Evolutionary conservation across 2,329 filamentous ascomycete genomes (phyloP), one percentile per base, ranked within the genome.

Genomic region (Clonostachys solani): DNA sequence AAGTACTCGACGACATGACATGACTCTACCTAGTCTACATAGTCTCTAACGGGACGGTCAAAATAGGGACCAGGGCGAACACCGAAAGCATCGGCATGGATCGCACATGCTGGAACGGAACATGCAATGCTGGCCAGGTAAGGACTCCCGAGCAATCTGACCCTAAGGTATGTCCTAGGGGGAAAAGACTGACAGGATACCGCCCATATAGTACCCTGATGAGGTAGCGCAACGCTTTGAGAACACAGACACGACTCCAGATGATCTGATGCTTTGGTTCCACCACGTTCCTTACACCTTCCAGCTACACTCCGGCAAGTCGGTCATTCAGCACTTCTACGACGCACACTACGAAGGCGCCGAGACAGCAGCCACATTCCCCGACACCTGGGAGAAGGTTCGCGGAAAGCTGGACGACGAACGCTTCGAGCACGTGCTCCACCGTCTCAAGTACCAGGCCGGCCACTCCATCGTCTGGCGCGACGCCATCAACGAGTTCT

Each of bases 401-500:
- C 54, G 72, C 44, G 77, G 71, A 2, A 74, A 74, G 41, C 71
- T 88, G 42, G 85, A 89, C 58, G 50, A 63, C 5, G 73, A 84
- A 61, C 73, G 83, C 19, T 86, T 72, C 59, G 67, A 80, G 6
- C 72, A 86, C 42, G 72, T 80, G 34, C 66, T 80, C 1, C 81
- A 77, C 63, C 74, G 80, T 3, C 74, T 86, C 12, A 66, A 65
- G 2, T 89, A 81, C 59, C 85, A 88, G 61, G 81, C 85, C 0
- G 85, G 84, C 0, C 86, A 89, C 62, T 73, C 83, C 0, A 71
- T 89, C 16, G 80, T 87, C 15, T 89, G 86, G 85, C 74, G 85
- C 13, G 85, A 88, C 56, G 73, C 80, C 1, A 80, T 89, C 64
- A 79, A 68, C 55, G 68, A 80, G 47, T 88, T 84, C 64, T 88